A percentile compares a stretch with the other conserved stretches of the same genome.
Conservation (phyloP, 2,329 filamentous ascomycete species). For the Fusarium pseudoanthophilum region DNA sequence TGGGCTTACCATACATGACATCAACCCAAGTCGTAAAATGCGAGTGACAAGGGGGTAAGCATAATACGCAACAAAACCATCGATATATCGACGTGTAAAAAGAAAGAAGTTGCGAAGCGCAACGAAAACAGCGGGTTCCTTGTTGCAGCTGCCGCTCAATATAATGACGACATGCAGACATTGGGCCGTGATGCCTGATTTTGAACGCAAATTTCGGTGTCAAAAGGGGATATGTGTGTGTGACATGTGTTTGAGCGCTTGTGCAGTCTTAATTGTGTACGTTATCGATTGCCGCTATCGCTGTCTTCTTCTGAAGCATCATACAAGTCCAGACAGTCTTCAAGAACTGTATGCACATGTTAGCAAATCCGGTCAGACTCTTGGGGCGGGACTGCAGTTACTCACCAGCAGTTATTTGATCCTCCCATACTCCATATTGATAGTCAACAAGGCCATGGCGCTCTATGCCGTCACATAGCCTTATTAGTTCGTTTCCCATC, state of each 20-base stretch:
- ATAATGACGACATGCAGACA: slow-evolving; percentile 19
- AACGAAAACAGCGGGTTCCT: neutral
- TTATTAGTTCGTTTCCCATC: slow-evolving; percentile 84
- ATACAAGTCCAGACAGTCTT: slow-evolving; percentile 59
- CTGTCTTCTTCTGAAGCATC: slow-evolving; percentile 52
- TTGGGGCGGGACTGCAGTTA: neutral
- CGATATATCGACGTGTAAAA: slow-evolving; percentile 9
- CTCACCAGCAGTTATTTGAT: slow-evolving; percentile 86
- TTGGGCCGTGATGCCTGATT: slow-evolving; percentile 15
- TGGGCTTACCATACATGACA: slow-evolving; percentile 30
- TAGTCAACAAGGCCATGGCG: slow-evolving; percentile 96
- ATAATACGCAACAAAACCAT: slow-evolving; percentile 21
- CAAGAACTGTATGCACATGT: slow-evolving; percentile 47
- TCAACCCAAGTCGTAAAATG: slow-evolving; percentile 13
- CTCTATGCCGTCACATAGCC: slow-evolving; percentile 87
- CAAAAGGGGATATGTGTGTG: neutral
- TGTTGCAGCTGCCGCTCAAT: slow-evolving; percentile 2
- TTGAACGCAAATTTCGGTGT: slow-evolving; percentile 11
- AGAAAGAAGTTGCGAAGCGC: slow-evolving; percentile 9
- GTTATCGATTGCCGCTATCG: slow-evolving; percentile 44
- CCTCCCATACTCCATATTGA: slow-evolving; percentile 95
- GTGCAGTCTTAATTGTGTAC: neutral
- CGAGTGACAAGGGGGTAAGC: slow-evolving; percentile 16
- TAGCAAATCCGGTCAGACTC: slow-evolving; percentile 12
- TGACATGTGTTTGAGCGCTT: neutral